phyloP scores from a whole-genome alignment of 768 basidiomycete species.

The Lactifluus piperatus region DNA sequence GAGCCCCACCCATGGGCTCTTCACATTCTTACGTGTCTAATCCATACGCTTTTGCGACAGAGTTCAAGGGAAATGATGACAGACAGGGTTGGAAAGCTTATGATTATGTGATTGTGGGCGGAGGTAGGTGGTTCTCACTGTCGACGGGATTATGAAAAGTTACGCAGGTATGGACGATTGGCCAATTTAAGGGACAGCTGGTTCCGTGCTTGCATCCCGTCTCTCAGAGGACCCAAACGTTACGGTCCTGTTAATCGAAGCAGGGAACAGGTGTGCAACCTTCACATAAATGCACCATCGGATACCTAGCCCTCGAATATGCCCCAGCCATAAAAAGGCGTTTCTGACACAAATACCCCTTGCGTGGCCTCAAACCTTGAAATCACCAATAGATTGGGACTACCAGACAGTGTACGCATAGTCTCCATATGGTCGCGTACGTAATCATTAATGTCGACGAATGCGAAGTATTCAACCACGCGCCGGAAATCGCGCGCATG shows the following conservation, averaged over 20 bases:
- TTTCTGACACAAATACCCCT: slow-evolving; percentile 12
- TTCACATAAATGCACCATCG: background rate
- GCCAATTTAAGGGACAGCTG: slow-evolving; percentile 41
- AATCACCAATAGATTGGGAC: slow-evolving; percentile 14
- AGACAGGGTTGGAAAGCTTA: slow-evolving; percentile 22
- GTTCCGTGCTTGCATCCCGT: slow-evolving; percentile 52
- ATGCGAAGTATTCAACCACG: slow-evolving; percentile 3
- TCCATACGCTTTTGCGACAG: slow-evolving; percentile 11
- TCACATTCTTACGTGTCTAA: slow-evolving; percentile 15
- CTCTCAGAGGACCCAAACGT: slow-evolving; percentile 47
- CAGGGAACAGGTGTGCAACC: slow-evolving; percentile 45
- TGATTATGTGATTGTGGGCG: slow-evolving; percentile 33
- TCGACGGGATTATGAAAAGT: background rate
- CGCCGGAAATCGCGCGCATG: slow-evolving; percentile 4
- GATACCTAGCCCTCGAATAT: background rate
- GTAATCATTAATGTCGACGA: background rate
- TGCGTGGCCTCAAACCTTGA: slow-evolving; percentile 16
- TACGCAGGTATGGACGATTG: background rate
- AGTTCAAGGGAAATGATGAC: background rate
- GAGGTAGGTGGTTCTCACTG: slow-evolving; percentile 24
- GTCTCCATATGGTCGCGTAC: background rate
- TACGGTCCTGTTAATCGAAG: slow-evolving; percentile 49
- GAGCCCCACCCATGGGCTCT: slow-evolving; percentile 18
- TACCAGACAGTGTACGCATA: slow-evolving; percentile 11
- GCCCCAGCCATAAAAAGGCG: slow-evolving; percentile 8